phyloP scores from a whole-genome alignment of 2,329 filamentous ascomycete genomes.

The Harringtonia aguacate region DNA sequence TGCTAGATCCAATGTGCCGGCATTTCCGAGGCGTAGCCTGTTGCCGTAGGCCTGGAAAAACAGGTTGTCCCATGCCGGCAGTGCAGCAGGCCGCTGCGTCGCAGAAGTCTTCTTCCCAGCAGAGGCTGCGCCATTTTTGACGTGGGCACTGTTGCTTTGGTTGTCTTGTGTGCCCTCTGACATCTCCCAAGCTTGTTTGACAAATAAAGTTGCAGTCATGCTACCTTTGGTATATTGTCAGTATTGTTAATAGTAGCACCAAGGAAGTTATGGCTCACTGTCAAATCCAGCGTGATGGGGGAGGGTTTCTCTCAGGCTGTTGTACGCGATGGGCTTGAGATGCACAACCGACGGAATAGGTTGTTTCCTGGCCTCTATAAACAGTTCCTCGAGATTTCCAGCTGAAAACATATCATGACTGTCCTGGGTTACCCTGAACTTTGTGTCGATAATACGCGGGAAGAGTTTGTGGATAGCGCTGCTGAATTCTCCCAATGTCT shows the following conservation, averaged over 20 bases:
- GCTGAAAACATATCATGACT: slow-evolving; percentile 61
- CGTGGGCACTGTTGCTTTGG: too few species aligned
- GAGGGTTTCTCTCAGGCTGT: slow-evolving; percentile 5
- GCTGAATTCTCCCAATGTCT: slow-evolving; percentile 41
- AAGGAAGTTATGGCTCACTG: slow-evolving; percentile 23
- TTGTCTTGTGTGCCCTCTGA: background rate
- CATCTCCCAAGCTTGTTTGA: slow-evolving; percentile 16
- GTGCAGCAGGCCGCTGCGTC: background rate
- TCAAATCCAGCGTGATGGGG: slow-evolving; percentile 52
- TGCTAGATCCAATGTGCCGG: slow-evolving; percentile 8
- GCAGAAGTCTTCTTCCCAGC: too few species aligned
- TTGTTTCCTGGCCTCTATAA: background rate
- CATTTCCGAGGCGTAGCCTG: slow-evolving; percentile 13
- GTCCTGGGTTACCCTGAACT: slow-evolving; percentile 60
- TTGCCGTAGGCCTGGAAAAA: slow-evolving; percentile 15
- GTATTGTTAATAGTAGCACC: too few species aligned
- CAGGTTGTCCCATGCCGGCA: slow-evolving; percentile 11
- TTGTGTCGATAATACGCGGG: slow-evolving; percentile 48
- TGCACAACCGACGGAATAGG: background rate
- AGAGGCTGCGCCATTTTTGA: too few species aligned
- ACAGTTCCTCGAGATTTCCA: slow-evolving; percentile 11
- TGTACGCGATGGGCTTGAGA: background rate
- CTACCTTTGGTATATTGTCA: slow-evolving; percentile 17
- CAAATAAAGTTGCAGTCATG: slow-evolving; percentile 31
- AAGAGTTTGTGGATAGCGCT: slow-evolving; percentile 34